These are phyloP conservation scores for Vinca minor DNA, from an alignment of 257 asterid genomes.

Conservation along the genomic window DNA sequence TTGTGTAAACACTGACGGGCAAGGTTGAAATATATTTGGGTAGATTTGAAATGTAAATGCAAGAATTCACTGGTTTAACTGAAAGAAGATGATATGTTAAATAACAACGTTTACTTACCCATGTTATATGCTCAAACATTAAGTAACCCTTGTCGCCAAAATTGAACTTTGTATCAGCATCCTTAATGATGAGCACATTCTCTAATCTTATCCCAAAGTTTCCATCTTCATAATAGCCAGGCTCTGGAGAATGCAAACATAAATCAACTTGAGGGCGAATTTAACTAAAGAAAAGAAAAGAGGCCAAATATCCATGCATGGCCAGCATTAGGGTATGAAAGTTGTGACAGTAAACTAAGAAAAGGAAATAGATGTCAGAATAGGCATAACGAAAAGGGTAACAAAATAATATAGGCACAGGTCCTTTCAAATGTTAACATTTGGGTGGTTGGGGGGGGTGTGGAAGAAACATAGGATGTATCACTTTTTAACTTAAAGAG, in stretches of 20 bases:
- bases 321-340: not conserved
- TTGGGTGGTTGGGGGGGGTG: not conserved
- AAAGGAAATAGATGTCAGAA: not conserved
- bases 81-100: not conserved
- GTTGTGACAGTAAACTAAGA: not conserved
- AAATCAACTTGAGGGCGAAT: slow-evolving; percentile 1
- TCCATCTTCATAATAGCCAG: slow-evolving; percentile 97
- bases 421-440: too few species aligned
- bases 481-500: not conserved
- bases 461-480: not conserved
- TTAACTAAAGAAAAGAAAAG: not conserved
- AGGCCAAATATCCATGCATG: not conserved
- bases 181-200: slow-evolving; percentile 78
- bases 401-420: too few species aligned
- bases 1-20: too few species aligned
- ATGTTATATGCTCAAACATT: slow-evolving; percentile 78
- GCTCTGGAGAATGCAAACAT: slow-evolving; percentile 48
- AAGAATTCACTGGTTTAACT: not conserved
- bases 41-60: not conserved
- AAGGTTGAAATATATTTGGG: not conserved
- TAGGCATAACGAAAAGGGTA: not conserved
- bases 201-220: slow-evolving; percentile 90
- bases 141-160: slow-evolving; percentile 78
- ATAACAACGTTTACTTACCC: slow-evolving; percentile 40
- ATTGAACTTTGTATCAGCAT: slow-evolving; percentile 83